Evolutionary conservation across 2,329 filamentous ascomycete genomes (phyloP).

Genomic region (Phaeomoniella chlamydospora): DNA sequence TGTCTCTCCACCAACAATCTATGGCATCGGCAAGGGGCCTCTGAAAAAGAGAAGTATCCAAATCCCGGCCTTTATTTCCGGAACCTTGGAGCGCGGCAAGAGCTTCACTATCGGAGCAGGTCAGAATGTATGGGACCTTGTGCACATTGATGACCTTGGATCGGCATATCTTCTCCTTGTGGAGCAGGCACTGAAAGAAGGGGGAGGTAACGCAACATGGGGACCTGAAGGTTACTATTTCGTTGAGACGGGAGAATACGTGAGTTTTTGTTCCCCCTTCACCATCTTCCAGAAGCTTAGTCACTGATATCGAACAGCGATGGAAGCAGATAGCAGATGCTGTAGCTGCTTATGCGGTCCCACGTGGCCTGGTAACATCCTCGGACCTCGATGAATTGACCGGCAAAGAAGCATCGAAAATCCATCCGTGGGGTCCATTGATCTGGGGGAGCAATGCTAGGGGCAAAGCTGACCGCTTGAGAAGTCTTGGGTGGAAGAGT

Average conservation of each 20-base stretch:
- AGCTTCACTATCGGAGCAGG: constrained; percentile 30
- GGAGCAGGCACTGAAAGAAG: constrained; percentile 24
- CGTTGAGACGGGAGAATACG: constrained; percentile 25
- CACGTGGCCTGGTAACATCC: constrained; percentile 1
- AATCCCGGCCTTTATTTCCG: constrained; percentile 27
- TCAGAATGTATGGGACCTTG: constrained; percentile 34
- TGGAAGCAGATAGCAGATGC: not conserved
- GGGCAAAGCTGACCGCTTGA: constrained; percentile 9
- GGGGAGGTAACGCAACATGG: constrained; percentile 24
- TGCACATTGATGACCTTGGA: constrained; percentile 35
- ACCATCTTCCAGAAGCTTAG: not conserved
- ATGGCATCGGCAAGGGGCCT: constrained; percentile 34
- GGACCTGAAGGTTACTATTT: constrained; percentile 34
- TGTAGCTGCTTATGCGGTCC: not conserved
- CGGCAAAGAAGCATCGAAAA: constrained; percentile 7
- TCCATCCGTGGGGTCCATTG: constrained; percentile 13
- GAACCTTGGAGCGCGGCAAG: constrained; percentile 27
- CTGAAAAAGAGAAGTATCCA: constrained; percentile 37
- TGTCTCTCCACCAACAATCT: constrained; percentile 36
- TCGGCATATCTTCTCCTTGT: constrained; percentile 29
- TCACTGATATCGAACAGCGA: not conserved
- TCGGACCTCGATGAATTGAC: constrained; percentile 11
- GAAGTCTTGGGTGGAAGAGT: constrained; percentile 11
- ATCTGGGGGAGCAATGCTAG: constrained; percentile 14
- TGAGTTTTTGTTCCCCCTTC: constrained; percentile 3